Evolutionary conservation across 1,284 basidiomycete species (phyloP).

Genomic region (Fomitopsis pinicola): DNA sequence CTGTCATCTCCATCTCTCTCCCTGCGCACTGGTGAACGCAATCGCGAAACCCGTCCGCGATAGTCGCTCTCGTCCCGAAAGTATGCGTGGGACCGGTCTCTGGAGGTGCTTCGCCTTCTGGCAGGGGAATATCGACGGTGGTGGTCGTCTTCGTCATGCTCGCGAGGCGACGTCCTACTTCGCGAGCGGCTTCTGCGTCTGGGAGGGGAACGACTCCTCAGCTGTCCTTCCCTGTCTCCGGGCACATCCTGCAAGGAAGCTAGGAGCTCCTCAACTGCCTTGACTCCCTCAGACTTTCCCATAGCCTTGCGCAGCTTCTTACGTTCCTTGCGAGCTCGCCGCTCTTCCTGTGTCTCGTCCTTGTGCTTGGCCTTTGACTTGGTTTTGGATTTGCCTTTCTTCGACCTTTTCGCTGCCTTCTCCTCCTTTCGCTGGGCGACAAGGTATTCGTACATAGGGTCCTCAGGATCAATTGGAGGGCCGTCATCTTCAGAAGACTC

Average conservation of each 20-base stretch:
- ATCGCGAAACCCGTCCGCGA: conserved; percentile 9
- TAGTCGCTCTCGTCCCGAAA: conserved; percentile 5
- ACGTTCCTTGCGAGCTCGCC: conserved; percentile 60
- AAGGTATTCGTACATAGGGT: conserved; percentile 95
- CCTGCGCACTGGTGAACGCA: conserved; percentile 8
- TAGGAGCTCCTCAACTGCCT: conserved; percentile 47
- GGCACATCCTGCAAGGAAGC: conserved; percentile 27
- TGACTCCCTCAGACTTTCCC: conserved; percentile 37
- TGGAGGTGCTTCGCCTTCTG: conserved; percentile 14
- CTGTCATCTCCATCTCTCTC: conserved; percentile 10
- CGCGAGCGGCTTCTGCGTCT: conserved; percentile 13
- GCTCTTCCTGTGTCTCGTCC: conserved; percentile 78
- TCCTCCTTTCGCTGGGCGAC: conserved; percentile 66
- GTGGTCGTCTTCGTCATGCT: conserved; percentile 8
- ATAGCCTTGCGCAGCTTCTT: conserved; percentile 55
- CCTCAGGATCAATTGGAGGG: conserved; percentile 86
- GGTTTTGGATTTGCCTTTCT: conserved; percentile 49
- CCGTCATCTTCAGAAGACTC: conserved; percentile 65
- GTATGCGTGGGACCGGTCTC: conserved; percentile 15
- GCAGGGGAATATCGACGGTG: conserved; percentile 10
- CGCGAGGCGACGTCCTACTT: conserved; percentile 15
- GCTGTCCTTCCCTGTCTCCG: conserved; percentile 8
- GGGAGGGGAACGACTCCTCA: conserved; percentile 17
- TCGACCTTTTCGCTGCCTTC: conserved; percentile 56
- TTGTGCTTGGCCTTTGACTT: conserved; percentile 55